Base-by-base conservation (phyloP, 192 early-diverging fungal species). In the Backusella morwellensis region DNA sequence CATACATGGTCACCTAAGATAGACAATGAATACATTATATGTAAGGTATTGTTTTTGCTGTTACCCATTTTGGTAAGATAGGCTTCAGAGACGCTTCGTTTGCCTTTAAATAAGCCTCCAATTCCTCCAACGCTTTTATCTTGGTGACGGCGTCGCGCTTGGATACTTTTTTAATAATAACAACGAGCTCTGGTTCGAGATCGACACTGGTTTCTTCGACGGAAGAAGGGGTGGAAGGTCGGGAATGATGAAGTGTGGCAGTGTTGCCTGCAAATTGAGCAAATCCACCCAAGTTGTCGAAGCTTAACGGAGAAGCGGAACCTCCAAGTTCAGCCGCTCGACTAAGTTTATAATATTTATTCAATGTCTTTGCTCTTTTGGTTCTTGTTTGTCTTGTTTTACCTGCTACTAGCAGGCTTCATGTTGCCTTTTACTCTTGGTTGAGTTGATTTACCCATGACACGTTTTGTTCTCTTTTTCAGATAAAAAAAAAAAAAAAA, bases 81-180 rank as follows among this genome's bases (percentile, higher is more conserved):
- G 26, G 21, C 7, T 34, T 14, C 17, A 82, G 54, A 59, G 68
- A 67, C 14, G 72, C 68, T 38, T 67, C 59, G 52, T 90, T 77
- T 26, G 72, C 70, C 35, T 84, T 82, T n/a, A 91, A 82, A 80
- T 97, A 96, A 12, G 76, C 78, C 54, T 86, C 84, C 19, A 98
- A 78, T 74, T 98, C 96, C 52, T 94, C 94, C 36, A 97, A 81
- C 5, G 96, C 97, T 34, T 94, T 95, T 34, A 93, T 80, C 81
- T 93, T 94, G 66, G 97, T 99, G 35, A 86, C 91, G 7, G 94
- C 83, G 77, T 99, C 97, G 66, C 91, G 90, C 79, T 99, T 99
- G 21, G 89, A 84, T 35, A 98, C 87, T 72, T 91, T 91, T 78
- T 96, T 96, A 35, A 99, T 77, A 56, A 97, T 90, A 56, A 95